Conservation (phyloP, 2,329 filamentous ascomycete genomes). For the Ophiostoma ips region DNA sequence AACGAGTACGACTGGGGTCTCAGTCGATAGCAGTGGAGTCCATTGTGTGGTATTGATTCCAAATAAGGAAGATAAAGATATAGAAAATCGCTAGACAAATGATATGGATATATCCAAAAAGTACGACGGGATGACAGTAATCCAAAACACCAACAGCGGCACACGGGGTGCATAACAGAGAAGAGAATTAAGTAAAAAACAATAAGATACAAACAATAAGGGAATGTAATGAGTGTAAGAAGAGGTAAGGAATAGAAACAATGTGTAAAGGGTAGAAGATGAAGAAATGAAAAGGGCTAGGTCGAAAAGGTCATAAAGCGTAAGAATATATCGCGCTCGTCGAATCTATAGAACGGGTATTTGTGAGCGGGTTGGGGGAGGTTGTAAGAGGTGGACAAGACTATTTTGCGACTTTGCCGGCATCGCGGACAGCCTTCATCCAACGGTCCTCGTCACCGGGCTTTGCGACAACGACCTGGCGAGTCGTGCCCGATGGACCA, state of each 20-base stretch:
- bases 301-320: neutral
- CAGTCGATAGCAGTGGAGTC: too few relatives aligned
- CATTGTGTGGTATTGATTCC: neutral
- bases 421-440: slow-evolving; percentile 27
- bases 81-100: neutral
- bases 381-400: too few relatives aligned
- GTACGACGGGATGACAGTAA: neutral
- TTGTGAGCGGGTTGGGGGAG: neutral
- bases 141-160: neutral
- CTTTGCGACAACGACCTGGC: slow-evolving; percentile 25
- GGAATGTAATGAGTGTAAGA: neutral
- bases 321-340: neutral
- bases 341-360: neutral
- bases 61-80: neutral
- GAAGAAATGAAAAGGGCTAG: too few relatives aligned
- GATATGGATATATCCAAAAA: neutral
- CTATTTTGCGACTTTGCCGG: slow-evolving; percentile 20
- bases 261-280: neutral
- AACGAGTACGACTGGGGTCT: too few relatives aligned
- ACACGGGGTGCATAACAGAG: neutral
- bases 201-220: neutral
- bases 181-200: neutral
- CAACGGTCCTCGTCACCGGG: slow-evolving; percentile 35
- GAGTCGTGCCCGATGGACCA: slow-evolving; percentile 10
- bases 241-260: neutral